phyloP scores from a whole-genome alignment of 805 yeast genomes.

The Saccharomycopsis fermentans region DNA sequence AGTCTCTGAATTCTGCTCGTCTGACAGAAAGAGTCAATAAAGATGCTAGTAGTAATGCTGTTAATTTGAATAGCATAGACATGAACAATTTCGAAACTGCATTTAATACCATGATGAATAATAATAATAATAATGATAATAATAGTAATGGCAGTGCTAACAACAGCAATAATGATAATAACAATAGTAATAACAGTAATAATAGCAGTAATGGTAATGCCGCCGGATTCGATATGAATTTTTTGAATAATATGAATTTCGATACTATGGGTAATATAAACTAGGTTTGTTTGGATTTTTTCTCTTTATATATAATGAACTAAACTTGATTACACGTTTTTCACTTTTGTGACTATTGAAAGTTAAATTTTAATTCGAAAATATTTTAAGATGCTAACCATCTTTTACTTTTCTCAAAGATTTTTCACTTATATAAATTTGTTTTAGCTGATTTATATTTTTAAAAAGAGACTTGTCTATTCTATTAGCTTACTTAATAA shows the following conservation, averaged over 20 bases:
- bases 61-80: not conserved
- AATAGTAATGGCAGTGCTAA: not conserved
- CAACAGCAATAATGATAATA: constrained; percentile 1
- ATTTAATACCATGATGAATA: not conserved
- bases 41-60: not conserved
- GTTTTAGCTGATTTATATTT: no score
- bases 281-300: not conserved
- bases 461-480: no score
- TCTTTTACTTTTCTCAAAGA: no score
- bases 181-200: constrained; percentile 1
- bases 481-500: no score
- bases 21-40: not conserved
- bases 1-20: not conserved
- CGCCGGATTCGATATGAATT: not conserved
- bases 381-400: no score
- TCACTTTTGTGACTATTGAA: no score
- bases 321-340: no score
- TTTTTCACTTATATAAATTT: no score
- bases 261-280: not conserved
- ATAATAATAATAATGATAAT: not conserved
- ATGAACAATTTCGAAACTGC: not conserved
- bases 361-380: no score
- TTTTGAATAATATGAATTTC: not conserved
- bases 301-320: no score
- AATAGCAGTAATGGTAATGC: constrained; percentile 2